Conservation (phyloP, 2,329 filamentous ascomycete genomes). For the Thermomyces lanuginosus region DNA sequence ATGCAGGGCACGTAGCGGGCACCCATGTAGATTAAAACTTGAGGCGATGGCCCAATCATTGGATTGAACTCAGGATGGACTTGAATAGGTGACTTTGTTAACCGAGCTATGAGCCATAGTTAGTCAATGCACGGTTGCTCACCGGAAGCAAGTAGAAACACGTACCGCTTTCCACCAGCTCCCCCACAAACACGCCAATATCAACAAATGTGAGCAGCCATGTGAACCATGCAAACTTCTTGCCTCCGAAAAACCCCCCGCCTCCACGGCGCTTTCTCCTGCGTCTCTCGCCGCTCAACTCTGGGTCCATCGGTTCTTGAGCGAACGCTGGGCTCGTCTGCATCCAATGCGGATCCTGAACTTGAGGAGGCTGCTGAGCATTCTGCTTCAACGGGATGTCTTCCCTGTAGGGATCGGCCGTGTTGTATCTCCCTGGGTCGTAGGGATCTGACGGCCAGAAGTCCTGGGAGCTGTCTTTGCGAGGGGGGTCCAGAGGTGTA, state of each 20-base stretch:
- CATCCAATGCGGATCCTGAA: slow-evolving; percentile 22
- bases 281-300: slow-evolving; percentile 8
- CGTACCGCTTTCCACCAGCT: slow-evolving; percentile 71
- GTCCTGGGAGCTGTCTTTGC: not conserved
- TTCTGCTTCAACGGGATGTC: slow-evolving; percentile 26
- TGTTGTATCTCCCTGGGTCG: slow-evolving; percentile 20
- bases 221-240: slow-evolving; percentile 58
- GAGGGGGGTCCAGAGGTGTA: slow-evolving; percentile 1
- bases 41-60: slow-evolving; percentile 88
- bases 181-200: slow-evolving; percentile 70
- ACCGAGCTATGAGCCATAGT: slow-evolving; percentile 35
- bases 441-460: slow-evolving; percentile 20
- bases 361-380: slow-evolving; percentile 17
- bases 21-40: slow-evolving; percentile 92
- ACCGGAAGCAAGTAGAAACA: slow-evolving; percentile 5
- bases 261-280: slow-evolving; percentile 7
- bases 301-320: slow-evolving; percentile 10
- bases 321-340: slow-evolving; percentile 32
- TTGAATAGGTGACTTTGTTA: slow-evolving; percentile 54
- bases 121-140: not conserved
- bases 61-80: slow-evolving; percentile 80
- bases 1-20: slow-evolving; percentile 87
- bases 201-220: slow-evolving; percentile 66
- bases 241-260: slow-evolving; percentile 35
- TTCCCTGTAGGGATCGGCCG: slow-evolving; percentile 24